A percentile compares a stretch with the other conserved stretches of the same genome.
Conservation (phyloP, 345 rosid genomes). For the Psidium guajava region DNA sequence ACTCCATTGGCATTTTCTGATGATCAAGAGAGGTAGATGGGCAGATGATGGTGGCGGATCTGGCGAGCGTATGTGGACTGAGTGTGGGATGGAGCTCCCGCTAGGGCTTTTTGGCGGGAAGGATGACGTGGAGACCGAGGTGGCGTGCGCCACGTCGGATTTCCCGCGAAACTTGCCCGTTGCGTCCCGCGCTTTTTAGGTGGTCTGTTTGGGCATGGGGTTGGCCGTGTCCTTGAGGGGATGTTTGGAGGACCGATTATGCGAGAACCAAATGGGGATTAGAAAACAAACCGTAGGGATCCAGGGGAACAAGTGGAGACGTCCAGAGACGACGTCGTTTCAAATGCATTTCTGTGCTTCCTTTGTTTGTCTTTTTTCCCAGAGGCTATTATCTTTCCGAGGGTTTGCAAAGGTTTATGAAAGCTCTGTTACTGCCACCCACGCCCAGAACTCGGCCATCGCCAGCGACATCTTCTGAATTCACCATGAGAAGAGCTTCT, state of each 20-base stretch:
- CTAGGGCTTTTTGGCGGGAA: constrained; percentile 24
- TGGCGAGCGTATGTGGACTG: background rate
- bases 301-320: background rate
- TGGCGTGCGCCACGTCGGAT: constrained; percentile 27
- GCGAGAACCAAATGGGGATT: too few relatives aligned
- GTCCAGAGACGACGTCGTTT: background rate
- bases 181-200: constrained; percentile 24
- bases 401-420: background rate
- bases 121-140: background rate
- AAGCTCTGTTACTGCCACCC: background rate
- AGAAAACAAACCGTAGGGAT: too few relatives aligned
- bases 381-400: background rate
- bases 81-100: background rate
- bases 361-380: background rate
- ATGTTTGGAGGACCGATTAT: background rate
- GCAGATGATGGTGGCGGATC: background rate
- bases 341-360: background rate
- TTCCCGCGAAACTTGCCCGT: constrained; percentile 36
- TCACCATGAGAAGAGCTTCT: constrained; percentile 9
- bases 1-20: constrained; percentile 6
- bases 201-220: background rate
- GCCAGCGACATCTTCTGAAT: background rate
- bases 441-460: background rate
- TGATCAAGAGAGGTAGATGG: background rate
- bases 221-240: background rate